Base-by-base conservation (phyloP, 148 eudicot genomes). In the Oxyria digyna region DNA sequence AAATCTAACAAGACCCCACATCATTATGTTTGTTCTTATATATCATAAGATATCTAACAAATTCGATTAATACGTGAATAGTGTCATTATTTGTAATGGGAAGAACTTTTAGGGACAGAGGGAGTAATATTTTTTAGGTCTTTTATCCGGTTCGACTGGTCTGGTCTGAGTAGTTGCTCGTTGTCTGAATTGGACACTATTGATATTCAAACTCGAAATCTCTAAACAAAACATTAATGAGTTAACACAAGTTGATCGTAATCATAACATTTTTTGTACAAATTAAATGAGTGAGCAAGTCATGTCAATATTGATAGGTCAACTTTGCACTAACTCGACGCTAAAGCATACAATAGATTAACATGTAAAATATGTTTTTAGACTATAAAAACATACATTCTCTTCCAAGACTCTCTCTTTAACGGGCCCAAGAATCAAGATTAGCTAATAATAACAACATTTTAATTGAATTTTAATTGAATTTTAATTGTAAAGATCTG, bases 301-400 rank as follows among this genome's bases (percentile, higher is more conserved):
- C 52, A 46, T 46, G 23, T 46, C 23, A 46, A 59, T 27, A 31
- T 59, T 31, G 9, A 15, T 59, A 59, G 65, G 65, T 59, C 65
- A 59, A 59, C 38, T 31, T 59, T 27, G 65, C 65, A 59, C 65
- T 59, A 59, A 52, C 62, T 52, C 62, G 31, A 59, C 65, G 35
- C 35, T 55, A 55, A 55, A 55, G 17, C 32, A 55, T 26, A 55
- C 5, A 27, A 55, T 55, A 55, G 6, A 24, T 24, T 59, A 59
- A 29, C 18, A 29, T 12, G 38, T 14, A 59, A 29, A 59, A 59
- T 59, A 59, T 59, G 13, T 8, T 27, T 59, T 1, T 21, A 21
- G 5, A 21, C 37, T 29, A 59, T 14, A 59, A 59, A 52, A 59
- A 59, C 65, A 59, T 59, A 59, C 65, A 59, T 59, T 59, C 65